Evolutionary conservation across 495 filamentous ascomycete genomes (phyloP), one percentile per base, ranked within the genome.

Genomic region (Xylaria longipes): DNA sequence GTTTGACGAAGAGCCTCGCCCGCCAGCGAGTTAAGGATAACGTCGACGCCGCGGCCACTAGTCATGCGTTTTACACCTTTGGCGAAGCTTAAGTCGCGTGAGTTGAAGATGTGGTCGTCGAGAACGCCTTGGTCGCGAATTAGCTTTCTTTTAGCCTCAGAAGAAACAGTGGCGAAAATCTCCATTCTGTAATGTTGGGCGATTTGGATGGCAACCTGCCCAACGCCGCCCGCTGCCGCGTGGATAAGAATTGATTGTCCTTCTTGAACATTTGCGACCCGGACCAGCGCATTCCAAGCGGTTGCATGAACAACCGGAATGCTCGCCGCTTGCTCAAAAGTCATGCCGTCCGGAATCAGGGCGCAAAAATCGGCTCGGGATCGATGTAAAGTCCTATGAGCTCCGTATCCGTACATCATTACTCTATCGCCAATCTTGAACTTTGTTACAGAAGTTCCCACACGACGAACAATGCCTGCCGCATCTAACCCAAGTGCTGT

Each of bases 201-300:
- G 0, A 91, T 64, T 68, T 82, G 79, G 50, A 91, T 83, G 0
- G 88, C 84, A 5, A 87, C 87, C 72, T 89, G 86, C 5, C 89
- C 90, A 0, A 89, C 81, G 33, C 84, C 86, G 20, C 87, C 87
- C 0, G 87, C 80, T 0, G 84, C 90, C 1, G 82, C 80, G 68
- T 91, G 87, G 54, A 92, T 89, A 17, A 92, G 79, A 0, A 91
- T 81, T 0, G 73, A 81, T 66, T 91, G 90, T 70, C 48, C 89
- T 79, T 79, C 76, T 41, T 80, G 66, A 0, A 86, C 71, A 3
- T 78, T 62, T 0, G 78, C 85, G 5, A 78, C 75, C 20, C 84
- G 72, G 68, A 82, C 69, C 3, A 87, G 57, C 0, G 83, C 80
- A 62, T 90, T 83, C 50, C 86, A 86, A 0, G 88, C 89, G 0